Evolutionary conservation across 106 monocot species (phyloP), one percentile per base, ranked within the genome.

Genomic region (Dendrobium officinale): DNA sequence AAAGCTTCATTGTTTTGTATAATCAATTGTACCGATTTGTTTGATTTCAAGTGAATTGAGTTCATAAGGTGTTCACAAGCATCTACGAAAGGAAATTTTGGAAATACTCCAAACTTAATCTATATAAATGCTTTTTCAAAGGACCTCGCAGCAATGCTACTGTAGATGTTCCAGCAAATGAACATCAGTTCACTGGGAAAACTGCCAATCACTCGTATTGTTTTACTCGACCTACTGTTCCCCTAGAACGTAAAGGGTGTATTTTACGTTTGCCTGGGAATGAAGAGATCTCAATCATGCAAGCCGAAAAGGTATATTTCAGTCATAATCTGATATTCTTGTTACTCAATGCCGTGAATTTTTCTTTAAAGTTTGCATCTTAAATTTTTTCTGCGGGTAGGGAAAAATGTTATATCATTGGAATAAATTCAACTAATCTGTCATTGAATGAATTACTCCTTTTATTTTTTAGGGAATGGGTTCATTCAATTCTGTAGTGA

Each of bases 21-120:
- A 16, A 24, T 67, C 26, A 16, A 9, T 18, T 79, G 19, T 58
- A 66, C 9, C 13, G 11, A 27, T 72, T 42, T 73, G 31, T 54
- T 72, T 68, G 16, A 68, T 56, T 72, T 72, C 24, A 67, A 45
- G 33, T 79, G 6, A 66, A 24, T 66, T 66, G 26, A 66, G 64
- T n/a, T 66, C 26, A 27, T 66, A 66, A 66, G 64, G 4, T 16
- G 11, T 33, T 72, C 33, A 72, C 37, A 72, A 72, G 29, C 72
- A 72, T 72, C 40, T 51, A 33, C 33, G 10, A 72, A 72, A 33
- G 24, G 40, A 72, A 72, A 72, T 37, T 72, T 9, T 1, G 16
- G 15, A 72, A 72, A 40, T 72, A 72, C 9, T 51, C 3, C 29
- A 72, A 72, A 27, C 40, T 72, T 22, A 66, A 4, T 72, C 40